Conservation (phyloP, 1,284 basidiomycete species). For the Puccinia polysora region DNA sequence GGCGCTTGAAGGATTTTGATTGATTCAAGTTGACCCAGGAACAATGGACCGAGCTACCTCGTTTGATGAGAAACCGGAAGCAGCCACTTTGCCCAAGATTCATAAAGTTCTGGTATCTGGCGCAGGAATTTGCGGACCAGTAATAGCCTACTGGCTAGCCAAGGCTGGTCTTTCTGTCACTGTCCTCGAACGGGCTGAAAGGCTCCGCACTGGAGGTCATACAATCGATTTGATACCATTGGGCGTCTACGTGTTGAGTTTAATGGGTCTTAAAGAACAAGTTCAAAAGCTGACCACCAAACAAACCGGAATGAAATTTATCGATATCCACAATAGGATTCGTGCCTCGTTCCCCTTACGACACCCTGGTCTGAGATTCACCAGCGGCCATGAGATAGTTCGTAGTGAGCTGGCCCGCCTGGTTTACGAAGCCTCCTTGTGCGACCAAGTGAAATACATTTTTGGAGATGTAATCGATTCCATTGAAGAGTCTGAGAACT, state of each 20-base stretch:
- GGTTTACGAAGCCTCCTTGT: constrained; percentile 44
- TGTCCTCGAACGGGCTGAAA: constrained; percentile 46
- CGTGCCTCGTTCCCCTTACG: constrained; percentile 35
- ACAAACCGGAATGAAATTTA: constrained; percentile 38
- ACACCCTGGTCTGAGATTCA: constrained; percentile 32
- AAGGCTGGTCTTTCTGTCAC: constrained; percentile 45
- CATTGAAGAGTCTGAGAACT: constrained; percentile 44
- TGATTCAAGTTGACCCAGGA: neutral
- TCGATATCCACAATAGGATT: constrained; percentile 39
- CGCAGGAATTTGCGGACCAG: constrained; percentile 48
- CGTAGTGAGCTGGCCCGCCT: constrained; percentile 47
- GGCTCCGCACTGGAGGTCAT: constrained; percentile 46
- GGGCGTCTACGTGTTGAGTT: constrained; percentile 46
- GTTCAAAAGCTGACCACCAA: neutral
- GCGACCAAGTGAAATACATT: constrained; percentile 44
- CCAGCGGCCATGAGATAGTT: constrained; percentile 47
- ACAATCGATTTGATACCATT: constrained; percentile 47
- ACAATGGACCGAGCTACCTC: neutral
- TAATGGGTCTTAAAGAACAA: constrained; percentile 45
- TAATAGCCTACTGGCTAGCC: constrained; percentile 45
- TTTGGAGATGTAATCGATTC: constrained; percentile 44
- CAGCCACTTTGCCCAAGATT: neutral
- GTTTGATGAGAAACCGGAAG: neutral
- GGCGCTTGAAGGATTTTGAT: too few relatives aligned
- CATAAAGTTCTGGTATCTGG: constrained; percentile 47